Conservation (phyloP, 2,329 filamentous ascomycete genomes). For the Albophoma yamanashiensis region DNA sequence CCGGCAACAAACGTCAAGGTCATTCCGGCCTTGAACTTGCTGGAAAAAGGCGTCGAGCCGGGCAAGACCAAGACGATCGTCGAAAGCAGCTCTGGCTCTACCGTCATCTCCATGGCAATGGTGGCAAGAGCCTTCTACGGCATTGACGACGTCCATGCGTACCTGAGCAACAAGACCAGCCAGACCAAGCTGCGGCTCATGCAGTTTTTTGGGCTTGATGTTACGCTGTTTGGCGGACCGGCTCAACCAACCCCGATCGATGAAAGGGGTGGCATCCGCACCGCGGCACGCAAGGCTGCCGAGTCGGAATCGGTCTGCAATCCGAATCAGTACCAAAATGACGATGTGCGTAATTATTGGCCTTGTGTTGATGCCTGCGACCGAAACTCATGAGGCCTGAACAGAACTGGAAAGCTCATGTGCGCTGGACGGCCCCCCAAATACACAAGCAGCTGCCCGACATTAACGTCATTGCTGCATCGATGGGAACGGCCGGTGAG, state of each 20-base stretch:
- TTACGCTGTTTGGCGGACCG: conserved; percentile 20
- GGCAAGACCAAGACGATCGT: conserved; percentile 41
- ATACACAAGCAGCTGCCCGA: conserved; percentile 44
- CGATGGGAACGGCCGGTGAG: conserved; percentile 37
- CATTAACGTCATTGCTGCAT: conserved; percentile 42
- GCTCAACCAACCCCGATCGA: conserved; percentile 21
- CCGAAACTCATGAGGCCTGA: background rate
- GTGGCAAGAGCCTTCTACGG: conserved; percentile 22
- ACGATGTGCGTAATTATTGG: conserved; percentile 11
- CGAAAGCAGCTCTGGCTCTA: conserved; percentile 52
- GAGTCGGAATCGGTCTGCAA: conserved; percentile 18
- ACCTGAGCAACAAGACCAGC: conserved; percentile 37
- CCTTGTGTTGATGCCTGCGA: background rate
- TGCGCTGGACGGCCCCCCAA: conserved; percentile 49
- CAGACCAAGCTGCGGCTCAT: conserved; percentile 19
- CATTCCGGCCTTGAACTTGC: conserved; percentile 40
- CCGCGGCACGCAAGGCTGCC: conserved; percentile 15
- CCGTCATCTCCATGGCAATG: conserved; percentile 44
- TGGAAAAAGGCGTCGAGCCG: conserved; percentile 32
- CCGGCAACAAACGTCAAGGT: conserved; percentile 53
- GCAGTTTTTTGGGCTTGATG: conserved; percentile 21
- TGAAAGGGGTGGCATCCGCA: conserved; percentile 18
- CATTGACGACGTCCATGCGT: conserved; percentile 30
- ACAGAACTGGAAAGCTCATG: conserved; percentile 42
- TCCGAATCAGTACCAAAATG: conserved; percentile 23